Evolutionary conservation across 768 basidiomycete genomes (phyloP).

Genomic region (Russula abietina): DNA sequence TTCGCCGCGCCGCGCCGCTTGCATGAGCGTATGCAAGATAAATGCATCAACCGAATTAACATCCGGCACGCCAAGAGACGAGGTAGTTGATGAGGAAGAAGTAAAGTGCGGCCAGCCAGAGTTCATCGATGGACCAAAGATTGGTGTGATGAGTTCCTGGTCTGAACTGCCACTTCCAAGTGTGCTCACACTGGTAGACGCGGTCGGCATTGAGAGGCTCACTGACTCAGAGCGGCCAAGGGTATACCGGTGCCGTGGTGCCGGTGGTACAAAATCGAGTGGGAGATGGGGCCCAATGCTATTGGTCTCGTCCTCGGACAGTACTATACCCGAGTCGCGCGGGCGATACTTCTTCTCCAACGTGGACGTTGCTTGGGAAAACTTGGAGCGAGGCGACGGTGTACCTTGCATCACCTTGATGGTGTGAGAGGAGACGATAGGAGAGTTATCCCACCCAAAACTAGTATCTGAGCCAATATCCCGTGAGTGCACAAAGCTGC

Average conservation of each 20-base stretch:
- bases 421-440: conserved; percentile 32
- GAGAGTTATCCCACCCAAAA: conserved; percentile 22
- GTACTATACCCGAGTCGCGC: conserved; percentile 58
- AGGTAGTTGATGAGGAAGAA: conserved; percentile 39
- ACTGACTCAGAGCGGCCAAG: conserved; percentile 28
- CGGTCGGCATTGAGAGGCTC: conserved; percentile 43
- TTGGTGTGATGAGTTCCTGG: conserved; percentile 68
- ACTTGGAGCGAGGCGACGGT: conserved; percentile 48
- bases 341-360: conserved; percentile 57
- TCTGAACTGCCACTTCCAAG: conserved; percentile 54
- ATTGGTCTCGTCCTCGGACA: conserved; percentile 54
- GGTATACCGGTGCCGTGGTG: conserved; percentile 22
- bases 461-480: conserved; percentile 24
- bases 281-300: conserved; percentile 17
- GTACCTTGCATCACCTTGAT: conserved; percentile 44
- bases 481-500: conserved; percentile 20
- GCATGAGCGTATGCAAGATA: conserved; percentile 61
- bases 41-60: conserved; percentile 51
- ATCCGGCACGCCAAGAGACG: conserved; percentile 32
- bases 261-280: conserved; percentile 17
- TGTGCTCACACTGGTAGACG: conserved; percentile 59
- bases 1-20: conserved; percentile 43
- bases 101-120: conserved; percentile 62
- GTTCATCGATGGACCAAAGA: conserved; percentile 43
- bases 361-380: conserved; percentile 28